Base-by-base conservation (phyloP, 805 yeast genomes). In the Scheffersomyces spartinae region DNA sequence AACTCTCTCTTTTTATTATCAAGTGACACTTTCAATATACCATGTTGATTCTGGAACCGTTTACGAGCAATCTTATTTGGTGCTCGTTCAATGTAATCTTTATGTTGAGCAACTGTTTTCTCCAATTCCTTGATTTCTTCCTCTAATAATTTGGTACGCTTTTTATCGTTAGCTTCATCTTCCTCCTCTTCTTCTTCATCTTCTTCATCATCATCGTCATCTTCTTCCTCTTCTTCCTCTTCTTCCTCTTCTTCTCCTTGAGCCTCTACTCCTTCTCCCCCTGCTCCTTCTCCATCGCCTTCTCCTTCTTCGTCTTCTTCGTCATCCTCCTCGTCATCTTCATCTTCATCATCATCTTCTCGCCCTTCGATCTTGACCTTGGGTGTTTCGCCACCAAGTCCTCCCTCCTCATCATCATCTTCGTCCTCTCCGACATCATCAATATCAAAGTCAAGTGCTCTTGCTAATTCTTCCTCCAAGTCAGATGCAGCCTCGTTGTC, bases 391-490 rank as follows among this genome's bases (percentile, higher is more conserved):
- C 25, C 34, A 16, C 36, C 40, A 13, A 31, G 34, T 26, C 31
- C 40, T 17, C 35, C 44, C 28, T 36, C 31, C 26, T 29, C 36
- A 7, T 24, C 34, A 11, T 43, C 57, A 9, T 48, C 57, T 21
- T 47, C 52, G 14, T 52, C 43, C 36, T 50, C 58, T 32, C 60
- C 67, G 16, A 21, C 33, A 9, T 28, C 38, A 3, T 24, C 33
- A 6, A 25, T 35, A 6, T 40, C 46, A n/a, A n/a, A n/a, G n/a
- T n/a, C n/a, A 28, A 73, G 49, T 1, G 68, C 78, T 38, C 66
- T 70, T 17, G 71, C 74, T 33, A 72, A 50, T 34, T 73, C 79
- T 37, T 68, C 52, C 36, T 72, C 78, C 34, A 68, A 40, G 26
- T 65, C 70, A 13, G 31, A 11, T 13, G 17, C 25, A 17, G 42